A percentile compares a stretch with the other conserved stretches of the same genome.
phyloP scores from a whole-genome alignment of 176 grass and related monocot genomes.

The Avena insularis region DNA sequence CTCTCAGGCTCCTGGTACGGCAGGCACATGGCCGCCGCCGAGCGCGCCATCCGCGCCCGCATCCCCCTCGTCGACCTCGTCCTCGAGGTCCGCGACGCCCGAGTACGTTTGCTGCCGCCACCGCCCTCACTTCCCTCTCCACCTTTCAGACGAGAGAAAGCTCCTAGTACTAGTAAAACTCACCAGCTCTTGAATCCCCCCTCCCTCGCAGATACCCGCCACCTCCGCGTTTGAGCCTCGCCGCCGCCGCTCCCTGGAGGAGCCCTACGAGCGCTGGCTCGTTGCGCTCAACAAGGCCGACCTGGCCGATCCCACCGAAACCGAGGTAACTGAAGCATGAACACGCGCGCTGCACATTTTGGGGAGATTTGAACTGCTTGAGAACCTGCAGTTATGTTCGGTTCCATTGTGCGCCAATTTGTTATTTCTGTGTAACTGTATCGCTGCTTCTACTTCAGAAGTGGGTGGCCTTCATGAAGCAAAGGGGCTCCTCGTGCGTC shows the following conservation, averaged over 20 bases:
- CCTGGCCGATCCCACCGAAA: slow-evolving; percentile 56
- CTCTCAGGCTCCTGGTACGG: slow-evolving; percentile 57
- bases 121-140: not conserved
- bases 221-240: slow-evolving; percentile 57
- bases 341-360: not conserved
- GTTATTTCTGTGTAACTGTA: not conserved
- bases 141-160: not conserved
- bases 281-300: slow-evolving; percentile 73
- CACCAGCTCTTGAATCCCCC: not conserved
- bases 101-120: slow-evolving; percentile 33
- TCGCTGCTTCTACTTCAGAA: slow-evolving; percentile 48
- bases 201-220: slow-evolving; percentile 49
- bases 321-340: slow-evolving; percentile 49
- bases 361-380: not conserved
- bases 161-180: not conserved
- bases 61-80: slow-evolving; percentile 73
- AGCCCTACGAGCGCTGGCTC: slow-evolving; percentile 46
- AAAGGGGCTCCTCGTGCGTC: slow-evolving; percentile 43
- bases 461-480: slow-evolving; percentile 62
- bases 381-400: not conserved
- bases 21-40: slow-evolving; percentile 60
- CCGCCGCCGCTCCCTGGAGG: slow-evolving; percentile 28
- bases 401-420: not conserved
- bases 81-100: slow-evolving; percentile 74
- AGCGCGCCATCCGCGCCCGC: slow-evolving; percentile 57